Conservation (phyloP, 208 protist genomes). For the Trypanosomatidae sp. region DNA sequence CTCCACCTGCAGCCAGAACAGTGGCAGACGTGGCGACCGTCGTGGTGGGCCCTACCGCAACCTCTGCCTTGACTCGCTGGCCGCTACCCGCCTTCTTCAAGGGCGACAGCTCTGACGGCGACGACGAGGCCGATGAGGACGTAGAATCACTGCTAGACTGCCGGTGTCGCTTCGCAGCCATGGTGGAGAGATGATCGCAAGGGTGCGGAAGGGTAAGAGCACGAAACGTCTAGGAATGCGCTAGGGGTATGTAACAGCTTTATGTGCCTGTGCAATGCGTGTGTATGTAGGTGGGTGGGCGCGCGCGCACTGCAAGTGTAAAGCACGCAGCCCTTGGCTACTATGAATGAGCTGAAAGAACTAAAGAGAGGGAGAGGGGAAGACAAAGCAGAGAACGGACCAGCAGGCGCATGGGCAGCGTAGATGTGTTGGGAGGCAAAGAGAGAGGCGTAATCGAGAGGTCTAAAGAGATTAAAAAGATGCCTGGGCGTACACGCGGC, state of each 20-base stretch:
- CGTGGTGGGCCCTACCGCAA: background rate
- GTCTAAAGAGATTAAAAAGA: background rate
- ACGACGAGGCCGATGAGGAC: background rate
- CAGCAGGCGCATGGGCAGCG: background rate
- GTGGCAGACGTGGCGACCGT: background rate
- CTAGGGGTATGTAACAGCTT: background rate
- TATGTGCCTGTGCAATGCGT: background rate
- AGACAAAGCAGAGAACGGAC: background rate
- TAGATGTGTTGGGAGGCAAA: background rate
- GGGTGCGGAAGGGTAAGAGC: background rate
- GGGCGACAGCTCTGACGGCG: background rate
- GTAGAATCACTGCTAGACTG: background rate
- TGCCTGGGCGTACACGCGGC: background rate
- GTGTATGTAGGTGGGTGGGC: background rate
- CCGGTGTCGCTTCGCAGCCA: conserved; percentile 6
- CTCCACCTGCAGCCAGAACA: background rate
- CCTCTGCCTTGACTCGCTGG: no score
- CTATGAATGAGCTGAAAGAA: background rate
- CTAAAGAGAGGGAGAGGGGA: background rate
- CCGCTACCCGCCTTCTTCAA: background rate
- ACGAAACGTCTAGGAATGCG: background rate
- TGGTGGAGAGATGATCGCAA: background rate
- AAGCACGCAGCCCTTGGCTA: background rate
- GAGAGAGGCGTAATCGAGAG: background rate
- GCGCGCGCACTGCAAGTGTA: background rate